A percentile compares a stretch with the other conserved stretches of the same genome.
Evolutionary conservation across 2,329 filamentous ascomycete species (phyloP).

Genomic region (Polychaeton citri): DNA sequence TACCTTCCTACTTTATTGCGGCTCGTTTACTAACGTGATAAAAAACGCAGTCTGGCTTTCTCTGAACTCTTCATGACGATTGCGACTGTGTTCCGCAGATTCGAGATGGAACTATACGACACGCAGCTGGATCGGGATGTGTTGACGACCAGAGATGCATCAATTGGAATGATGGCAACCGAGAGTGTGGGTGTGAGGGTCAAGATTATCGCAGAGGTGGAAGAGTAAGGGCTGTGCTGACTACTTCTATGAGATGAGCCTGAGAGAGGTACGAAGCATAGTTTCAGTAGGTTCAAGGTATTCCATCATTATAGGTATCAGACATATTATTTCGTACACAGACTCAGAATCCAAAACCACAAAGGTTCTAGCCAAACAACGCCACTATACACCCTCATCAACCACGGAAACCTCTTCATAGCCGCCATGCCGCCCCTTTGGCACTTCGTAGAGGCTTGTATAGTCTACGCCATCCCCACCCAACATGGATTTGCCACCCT

Average conservation of each 20-base stretch:
- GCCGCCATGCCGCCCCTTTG: slow-evolving; percentile 42
- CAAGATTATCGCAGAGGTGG: neutral
- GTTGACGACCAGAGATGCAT: neutral
- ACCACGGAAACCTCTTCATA: slow-evolving; percentile 52
- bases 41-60: neutral
- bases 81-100: neutral
- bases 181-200: neutral
- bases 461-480: slow-evolving; percentile 76
- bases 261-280: too few species aligned
- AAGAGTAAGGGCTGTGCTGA: too few species aligned
- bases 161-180: neutral
- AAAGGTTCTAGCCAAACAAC: too few species aligned
- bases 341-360: too few species aligned
- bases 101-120: neutral
- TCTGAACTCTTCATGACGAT: neutral
- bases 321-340: too few species aligned
- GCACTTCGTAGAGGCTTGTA: slow-evolving; percentile 76
- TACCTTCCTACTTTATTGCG: too few species aligned
- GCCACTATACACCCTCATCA: slow-evolving; percentile 24
- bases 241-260: too few species aligned
- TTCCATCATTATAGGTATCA: too few species aligned
- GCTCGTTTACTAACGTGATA: too few species aligned
- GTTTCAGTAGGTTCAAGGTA: too few species aligned
- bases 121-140: neutral
- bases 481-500: slow-evolving; percentile 61